phyloP scores from a whole-genome alignment of 2,329 filamentous ascomycete species.

The Aspergillus sp. region DNA sequence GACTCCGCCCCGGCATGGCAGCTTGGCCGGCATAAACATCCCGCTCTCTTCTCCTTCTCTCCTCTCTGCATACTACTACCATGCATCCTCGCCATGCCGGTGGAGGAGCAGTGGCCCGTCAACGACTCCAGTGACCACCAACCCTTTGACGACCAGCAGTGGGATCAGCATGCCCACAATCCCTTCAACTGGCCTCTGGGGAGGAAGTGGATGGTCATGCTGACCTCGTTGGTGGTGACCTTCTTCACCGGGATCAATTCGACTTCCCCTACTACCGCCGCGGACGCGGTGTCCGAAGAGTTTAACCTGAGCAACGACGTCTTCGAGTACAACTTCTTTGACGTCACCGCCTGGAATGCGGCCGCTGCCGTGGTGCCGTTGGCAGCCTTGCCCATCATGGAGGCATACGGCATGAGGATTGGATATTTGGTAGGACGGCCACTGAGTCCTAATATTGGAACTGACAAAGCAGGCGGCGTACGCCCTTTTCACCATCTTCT shows the following conservation, averaged over 20 bases:
- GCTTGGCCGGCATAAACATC: neutral
- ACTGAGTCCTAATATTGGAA: neutral
- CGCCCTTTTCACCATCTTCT: constrained; percentile 1
- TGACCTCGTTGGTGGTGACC: constrained; percentile 10
- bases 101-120: neutral
- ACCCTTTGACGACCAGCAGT: neutral
- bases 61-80: neutral
- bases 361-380: constrained; percentile 11
- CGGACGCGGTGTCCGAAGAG: constrained; percentile 7
- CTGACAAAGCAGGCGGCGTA: neutral
- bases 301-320: constrained; percentile 8
- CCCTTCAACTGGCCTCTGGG: constrained; percentile 12
- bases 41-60: neutral
- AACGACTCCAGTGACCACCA: neutral
- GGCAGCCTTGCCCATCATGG: constrained; percentile 12
- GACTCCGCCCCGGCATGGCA: neutral
- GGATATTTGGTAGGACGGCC: constrained; percentile 6
- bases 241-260: constrained; percentile 13
- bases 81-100: neutral
- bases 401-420: constrained; percentile 11
- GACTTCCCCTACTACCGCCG: constrained; percentile 12
- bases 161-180: constrained; percentile 9
- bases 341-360: constrained; percentile 12
- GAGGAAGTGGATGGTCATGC: constrained; percentile 12
- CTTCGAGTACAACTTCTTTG: constrained; percentile 14